These are phyloP conservation scores for Fusarium sp. DNA, from an alignment of 2,329 filamentous ascomycete species.

Conservation along the genomic window DNA sequence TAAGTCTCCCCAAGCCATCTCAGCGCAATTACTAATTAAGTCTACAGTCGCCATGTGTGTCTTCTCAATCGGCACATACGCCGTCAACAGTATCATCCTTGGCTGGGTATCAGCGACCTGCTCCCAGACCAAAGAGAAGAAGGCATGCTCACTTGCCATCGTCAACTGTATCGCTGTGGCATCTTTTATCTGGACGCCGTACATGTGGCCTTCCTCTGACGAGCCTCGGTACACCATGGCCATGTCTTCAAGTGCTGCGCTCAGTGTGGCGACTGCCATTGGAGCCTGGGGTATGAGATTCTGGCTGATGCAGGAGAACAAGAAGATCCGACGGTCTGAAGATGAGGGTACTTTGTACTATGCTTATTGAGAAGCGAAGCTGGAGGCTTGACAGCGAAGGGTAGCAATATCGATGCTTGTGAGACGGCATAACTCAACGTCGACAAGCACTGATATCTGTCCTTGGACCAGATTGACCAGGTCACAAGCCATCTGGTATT, in stretches of 20 bases:
- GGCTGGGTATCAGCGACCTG: slow-evolving; percentile 56
- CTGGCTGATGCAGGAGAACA: slow-evolving; percentile 51
- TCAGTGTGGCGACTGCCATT: slow-evolving; percentile 50
- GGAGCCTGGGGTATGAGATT: slow-evolving; percentile 53
- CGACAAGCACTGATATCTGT: too few species aligned
- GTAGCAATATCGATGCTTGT: neutral
- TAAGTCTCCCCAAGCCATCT: accelerated
- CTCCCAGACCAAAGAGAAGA: slow-evolving; percentile 61
- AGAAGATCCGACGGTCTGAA: slow-evolving; percentile 45
- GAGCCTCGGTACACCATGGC: slow-evolving; percentile 30
- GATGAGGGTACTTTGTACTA: slow-evolving; percentile 44
- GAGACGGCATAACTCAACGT: too few species aligned
- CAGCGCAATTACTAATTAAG: accelerated
- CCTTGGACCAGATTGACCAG: too few species aligned
- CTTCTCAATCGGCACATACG: slow-evolving; percentile 53
- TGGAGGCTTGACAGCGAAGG: too few species aligned
- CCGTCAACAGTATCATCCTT: slow-evolving; percentile 57
- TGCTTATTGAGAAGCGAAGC: slow-evolving; percentile 36
- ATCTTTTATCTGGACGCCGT: slow-evolving; percentile 29
- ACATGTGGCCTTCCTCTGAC: slow-evolving; percentile 28
- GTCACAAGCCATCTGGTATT: too few species aligned
- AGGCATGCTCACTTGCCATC: slow-evolving; percentile 41
- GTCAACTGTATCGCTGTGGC: slow-evolving; percentile 32
- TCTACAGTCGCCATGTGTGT: slow-evolving; percentile 48
- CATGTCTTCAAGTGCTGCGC: slow-evolving; percentile 34